Evolutionary conservation across 805 yeast genomes (phyloP), one percentile per base, ranked within the genome.

Genomic region (Wickerhamomyces chaumierensis): DNA sequence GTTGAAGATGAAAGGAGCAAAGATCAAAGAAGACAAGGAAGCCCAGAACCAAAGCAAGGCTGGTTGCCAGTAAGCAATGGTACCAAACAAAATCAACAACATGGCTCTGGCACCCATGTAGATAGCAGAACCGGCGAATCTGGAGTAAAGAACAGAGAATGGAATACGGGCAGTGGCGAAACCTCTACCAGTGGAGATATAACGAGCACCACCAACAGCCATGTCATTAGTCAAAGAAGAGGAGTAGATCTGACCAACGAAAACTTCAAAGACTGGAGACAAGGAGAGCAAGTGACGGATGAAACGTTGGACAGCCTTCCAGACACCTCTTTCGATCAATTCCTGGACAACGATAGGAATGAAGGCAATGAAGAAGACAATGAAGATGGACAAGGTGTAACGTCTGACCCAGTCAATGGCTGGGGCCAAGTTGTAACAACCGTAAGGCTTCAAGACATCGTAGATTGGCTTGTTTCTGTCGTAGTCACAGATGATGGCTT

Each of bases 1-100:
- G 66, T 92, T 92, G 76, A 86, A 92, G 44, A 92, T 57, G 61
- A 90, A 87, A 54, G 98, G 98, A 36, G 97, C 81, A 51, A 86
- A 75, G 65, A 86, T 73, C 65, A 92, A 71, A 3, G 97, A 84
- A 36, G 87, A 70, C 51, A 87, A 68, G 16, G 95, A 81, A 42
- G 92, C 81, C 96, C 97, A 92, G 76, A 92, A 92, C 96, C 96
- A 92, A 46, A 90, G 63, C 51, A 92, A 69, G 33, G 96, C 84
- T 18, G 95, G 81, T 64, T 85, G 94, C 97, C 97, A 82, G 54
- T 76, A 78, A 21, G 87, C 71, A 50, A 77, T 75, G 16, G 87
- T 73, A 54, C 83, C 86, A 45, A 80, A 80, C 44, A 80, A 59
- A 46, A 81, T 68, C 70, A 81, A 75, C 57, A 82, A 57, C 73